Conservation (phyloP, 2,329 filamentous ascomycete genomes). For the Fusarium concolor region DNA sequence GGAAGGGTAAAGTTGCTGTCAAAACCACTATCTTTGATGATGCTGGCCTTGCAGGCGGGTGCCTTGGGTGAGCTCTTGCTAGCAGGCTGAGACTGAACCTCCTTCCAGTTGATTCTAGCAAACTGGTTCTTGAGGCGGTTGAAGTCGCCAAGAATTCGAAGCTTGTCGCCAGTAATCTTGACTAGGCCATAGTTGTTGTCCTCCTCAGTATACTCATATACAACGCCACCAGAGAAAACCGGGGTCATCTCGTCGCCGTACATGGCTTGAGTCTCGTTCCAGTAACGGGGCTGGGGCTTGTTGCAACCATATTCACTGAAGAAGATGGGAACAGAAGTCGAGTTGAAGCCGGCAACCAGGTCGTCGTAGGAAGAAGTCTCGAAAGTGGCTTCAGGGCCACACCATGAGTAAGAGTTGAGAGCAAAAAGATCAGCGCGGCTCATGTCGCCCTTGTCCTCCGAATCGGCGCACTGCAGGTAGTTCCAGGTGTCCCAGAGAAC, state of each 20-base stretch:
- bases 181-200: slow-evolving; percentile 74
- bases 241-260: slow-evolving; percentile 77
- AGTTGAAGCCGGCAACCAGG: slow-evolving; percentile 73
- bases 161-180: slow-evolving; percentile 67
- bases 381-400: slow-evolving; percentile 70
- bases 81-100: slow-evolving; percentile 72
- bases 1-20: slow-evolving; percentile 84
- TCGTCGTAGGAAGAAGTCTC: slow-evolving; percentile 71
- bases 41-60: slow-evolving; percentile 71
- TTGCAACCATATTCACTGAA: slow-evolving; percentile 89
- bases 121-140: slow-evolving; percentile 81
- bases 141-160: slow-evolving; percentile 72
- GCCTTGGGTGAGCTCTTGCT: slow-evolving; percentile 62
- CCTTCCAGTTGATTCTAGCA: slow-evolving; percentile 76
- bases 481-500: slow-evolving; percentile 80
- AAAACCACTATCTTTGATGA: slow-evolving; percentile 78
- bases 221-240: slow-evolving; percentile 79
- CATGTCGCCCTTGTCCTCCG: slow-evolving; percentile 65
- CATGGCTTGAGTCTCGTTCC: slow-evolving; percentile 79
- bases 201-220: slow-evolving; percentile 85
- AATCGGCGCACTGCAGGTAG: slow-evolving; percentile 76
- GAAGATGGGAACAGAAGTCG: slow-evolving; percentile 78
- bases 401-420: slow-evolving; percentile 80
- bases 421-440: slow-evolving; percentile 81
- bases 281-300: slow-evolving; percentile 74